Conservation (phyloP, 345 rosid species). For the Arabidopsis suecica region DNA sequence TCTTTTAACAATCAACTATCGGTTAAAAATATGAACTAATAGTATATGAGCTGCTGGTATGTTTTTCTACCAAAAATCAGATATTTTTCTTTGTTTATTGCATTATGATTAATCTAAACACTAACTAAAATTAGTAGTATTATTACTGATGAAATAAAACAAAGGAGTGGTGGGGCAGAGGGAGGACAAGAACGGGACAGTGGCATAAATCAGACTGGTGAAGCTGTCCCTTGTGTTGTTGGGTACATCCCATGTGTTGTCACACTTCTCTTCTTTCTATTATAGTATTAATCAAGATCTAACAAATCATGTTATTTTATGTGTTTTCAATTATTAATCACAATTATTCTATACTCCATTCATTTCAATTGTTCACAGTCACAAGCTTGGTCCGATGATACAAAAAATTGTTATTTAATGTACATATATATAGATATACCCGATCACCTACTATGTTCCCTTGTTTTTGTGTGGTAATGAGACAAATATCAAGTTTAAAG, state of each 20-base stretch:
- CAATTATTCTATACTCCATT: conserved; percentile 24
- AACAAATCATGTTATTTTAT: conserved; percentile 38
- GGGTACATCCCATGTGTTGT: conserved; percentile 51
- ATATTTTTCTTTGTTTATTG: not conserved
- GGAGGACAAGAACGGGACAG: conserved; percentile 48
- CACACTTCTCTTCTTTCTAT: conserved; percentile 41
- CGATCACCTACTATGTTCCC: conserved; percentile 16
- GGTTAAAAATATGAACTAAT: not conserved
- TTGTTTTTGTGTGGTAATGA: not conserved
- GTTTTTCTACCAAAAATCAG: not conserved
- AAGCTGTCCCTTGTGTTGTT: conserved; percentile 43
- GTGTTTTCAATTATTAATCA: conserved; percentile 37
- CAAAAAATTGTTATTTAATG: conserved; percentile 14
- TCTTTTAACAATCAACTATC: not conserved
- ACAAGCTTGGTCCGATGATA: conserved; percentile 23
- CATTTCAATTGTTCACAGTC: conserved; percentile 11
- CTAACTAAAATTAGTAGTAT: not conserved
- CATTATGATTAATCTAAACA: conserved; percentile 22
- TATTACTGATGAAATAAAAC: conserved; percentile 1
- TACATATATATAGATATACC: not conserved
- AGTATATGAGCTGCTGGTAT: not conserved
- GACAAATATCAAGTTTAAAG: conserved; percentile 10
- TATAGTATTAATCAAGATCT: not conserved
- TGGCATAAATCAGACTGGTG: conserved; percentile 44
- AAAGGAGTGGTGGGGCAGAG: conserved; percentile 39